Conservation (phyloP, 2,329 filamentous ascomycete genomes). For the Aaosphaeria pasadenensis region DNA sequence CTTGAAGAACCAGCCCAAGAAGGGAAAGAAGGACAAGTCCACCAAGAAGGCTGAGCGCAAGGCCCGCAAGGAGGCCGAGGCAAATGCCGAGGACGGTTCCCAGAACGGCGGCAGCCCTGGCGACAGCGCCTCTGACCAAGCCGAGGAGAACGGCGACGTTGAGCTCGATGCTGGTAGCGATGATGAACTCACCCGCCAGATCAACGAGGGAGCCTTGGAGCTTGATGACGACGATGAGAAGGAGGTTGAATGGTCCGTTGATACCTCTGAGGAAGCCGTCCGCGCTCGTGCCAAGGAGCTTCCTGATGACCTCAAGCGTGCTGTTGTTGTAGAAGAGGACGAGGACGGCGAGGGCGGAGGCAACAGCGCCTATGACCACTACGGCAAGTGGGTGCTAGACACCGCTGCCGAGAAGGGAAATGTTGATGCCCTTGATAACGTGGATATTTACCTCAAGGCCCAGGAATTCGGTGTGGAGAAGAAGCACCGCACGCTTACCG, state of each 20-base stretch:
- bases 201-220: constrained; percentile 65
- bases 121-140: constrained; percentile 65
- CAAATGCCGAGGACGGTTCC: constrained; percentile 54
- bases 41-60: constrained; percentile 84
- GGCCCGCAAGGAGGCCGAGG: constrained; percentile 71
- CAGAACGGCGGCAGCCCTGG: constrained; percentile 59
- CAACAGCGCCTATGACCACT: constrained; percentile 78
- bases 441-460: constrained; percentile 93
- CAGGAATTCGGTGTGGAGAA: constrained; percentile 91
- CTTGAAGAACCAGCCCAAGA: constrained; percentile 91
- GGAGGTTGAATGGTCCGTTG: constrained; percentile 92
- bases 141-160: constrained; percentile 62
- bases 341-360: constrained; percentile 81
- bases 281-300: constrained; percentile 91
- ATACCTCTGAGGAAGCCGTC: constrained; percentile 93
- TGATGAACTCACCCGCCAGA: constrained; percentile 81
- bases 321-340: constrained; percentile 78
- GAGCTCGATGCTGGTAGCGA: constrained; percentile 76
- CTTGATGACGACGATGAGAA: constrained; percentile 71
- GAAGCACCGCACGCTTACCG: constrained; percentile 91
- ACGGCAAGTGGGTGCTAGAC: constrained; percentile 90
- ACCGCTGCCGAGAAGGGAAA: constrained; percentile 67
- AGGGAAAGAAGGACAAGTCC: constrained; percentile 94
- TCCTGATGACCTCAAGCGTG: constrained; percentile 90
- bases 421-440: constrained; percentile 76